Evolutionary conservation across 2,329 filamentous ascomycete genomes (phyloP).

Genomic region (Fusarium coicis): DNA sequence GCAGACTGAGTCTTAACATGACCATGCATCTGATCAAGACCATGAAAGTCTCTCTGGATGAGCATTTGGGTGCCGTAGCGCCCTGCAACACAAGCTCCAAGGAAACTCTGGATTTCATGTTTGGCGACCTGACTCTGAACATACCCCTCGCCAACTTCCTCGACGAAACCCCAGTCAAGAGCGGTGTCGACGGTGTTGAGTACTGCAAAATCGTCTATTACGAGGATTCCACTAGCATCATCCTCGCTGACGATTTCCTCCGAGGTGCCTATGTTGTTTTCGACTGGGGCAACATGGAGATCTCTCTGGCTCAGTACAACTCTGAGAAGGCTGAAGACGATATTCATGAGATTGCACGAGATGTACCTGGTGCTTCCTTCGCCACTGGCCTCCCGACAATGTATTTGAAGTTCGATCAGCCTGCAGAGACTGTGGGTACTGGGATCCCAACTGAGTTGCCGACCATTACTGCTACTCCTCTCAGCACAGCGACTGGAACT

Average conservation of each 20-base stretch:
- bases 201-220: neutral
- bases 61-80: neutral
- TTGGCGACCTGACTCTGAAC: neutral
- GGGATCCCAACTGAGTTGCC: neutral
- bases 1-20: neutral
- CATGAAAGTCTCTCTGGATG: neutral
- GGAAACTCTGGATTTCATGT: neutral
- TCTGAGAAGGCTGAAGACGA: neutral
- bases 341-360: neutral
- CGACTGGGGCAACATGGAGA: neutral
- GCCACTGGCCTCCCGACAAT: neutral
- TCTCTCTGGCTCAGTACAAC: neutral
- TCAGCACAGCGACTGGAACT: neutral
- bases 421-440: neutral
- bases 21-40: neutral
- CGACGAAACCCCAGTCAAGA: neutral
- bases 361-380: neutral
- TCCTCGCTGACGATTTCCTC: neutral
- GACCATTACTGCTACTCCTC: neutral
- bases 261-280: neutral
- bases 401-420: neutral
- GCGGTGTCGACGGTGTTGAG: neutral
- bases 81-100: neutral
- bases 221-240: neutral
- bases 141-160: neutral